These are phyloP conservation scores for Dactylis glomerata DNA, from an alignment of 176 grass and related monocot species.

Conservation along the genomic window DNA sequence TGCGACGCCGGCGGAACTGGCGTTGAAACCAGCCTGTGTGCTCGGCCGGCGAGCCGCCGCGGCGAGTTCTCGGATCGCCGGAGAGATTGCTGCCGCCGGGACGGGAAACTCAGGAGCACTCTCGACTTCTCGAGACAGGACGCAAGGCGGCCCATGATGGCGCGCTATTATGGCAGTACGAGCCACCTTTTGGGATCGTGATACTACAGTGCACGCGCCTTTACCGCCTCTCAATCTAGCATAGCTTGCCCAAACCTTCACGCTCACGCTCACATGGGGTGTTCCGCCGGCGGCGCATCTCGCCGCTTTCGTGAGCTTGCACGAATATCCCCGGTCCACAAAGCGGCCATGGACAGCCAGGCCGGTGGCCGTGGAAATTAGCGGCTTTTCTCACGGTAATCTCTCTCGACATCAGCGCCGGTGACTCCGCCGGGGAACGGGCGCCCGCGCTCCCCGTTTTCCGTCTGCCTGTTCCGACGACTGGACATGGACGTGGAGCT, in stretches of 20 bases:
- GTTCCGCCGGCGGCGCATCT: neutral
- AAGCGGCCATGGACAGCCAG: neutral
- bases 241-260: neutral
- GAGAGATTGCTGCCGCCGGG: neutral
- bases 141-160: neutral
- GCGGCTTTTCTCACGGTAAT: neutral
- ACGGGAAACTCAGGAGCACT: neutral
- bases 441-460: neutral
- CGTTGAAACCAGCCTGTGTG: neutral
- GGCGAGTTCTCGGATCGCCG: neutral
- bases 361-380: too few relatives aligned
- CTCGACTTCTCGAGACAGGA: neutral
- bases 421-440: conserved; percentile 6
- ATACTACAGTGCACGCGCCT: neutral
- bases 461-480: neutral
- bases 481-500: neutral
- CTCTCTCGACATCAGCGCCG: conserved; percentile 7
- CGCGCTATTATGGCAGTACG: neutral
- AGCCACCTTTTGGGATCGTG: neutral
- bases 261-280: conserved; percentile 28
- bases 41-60: neutral
- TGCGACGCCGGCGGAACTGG: neutral
- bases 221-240: neutral
- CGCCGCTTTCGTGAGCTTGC: conserved; percentile 26
- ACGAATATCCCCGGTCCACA: neutral